These are phyloP conservation scores for Pseudoscleropodium purum DNA, from an alignment of 225 moss, liverwort and hornwort species.

Conservation along the genomic window DNA sequence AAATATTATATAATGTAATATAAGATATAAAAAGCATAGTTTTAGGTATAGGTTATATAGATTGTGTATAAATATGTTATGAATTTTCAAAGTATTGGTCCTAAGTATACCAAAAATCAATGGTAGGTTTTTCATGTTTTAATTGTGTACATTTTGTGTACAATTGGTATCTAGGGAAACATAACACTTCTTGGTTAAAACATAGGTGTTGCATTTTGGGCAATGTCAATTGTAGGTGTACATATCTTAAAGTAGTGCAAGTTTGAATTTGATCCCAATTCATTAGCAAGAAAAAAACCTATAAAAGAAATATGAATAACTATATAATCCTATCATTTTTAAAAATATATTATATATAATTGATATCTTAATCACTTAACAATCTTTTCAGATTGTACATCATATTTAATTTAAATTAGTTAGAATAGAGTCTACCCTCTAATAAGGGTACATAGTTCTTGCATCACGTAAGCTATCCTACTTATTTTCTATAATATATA, in stretches of 20 bases:
- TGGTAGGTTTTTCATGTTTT: background rate
- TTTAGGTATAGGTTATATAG: no score
- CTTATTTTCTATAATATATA: background rate
- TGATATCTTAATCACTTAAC: background rate
- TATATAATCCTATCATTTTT: background rate
- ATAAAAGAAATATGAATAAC: background rate
- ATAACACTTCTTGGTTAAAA: background rate
- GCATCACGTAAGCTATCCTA: rapidly evolving
- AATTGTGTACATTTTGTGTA: background rate
- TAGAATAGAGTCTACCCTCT: background rate
- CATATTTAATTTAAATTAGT: background rate
- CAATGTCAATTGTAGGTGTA: background rate
- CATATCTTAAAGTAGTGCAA: background rate
- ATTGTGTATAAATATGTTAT: no score
- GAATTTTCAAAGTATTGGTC: background rate
- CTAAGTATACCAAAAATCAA: background rate
- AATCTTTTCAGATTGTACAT: background rate
- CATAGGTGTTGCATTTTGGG: background rate
- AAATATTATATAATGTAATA: no score
- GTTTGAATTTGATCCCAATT: background rate
- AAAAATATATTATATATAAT: background rate
- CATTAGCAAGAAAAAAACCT: background rate
- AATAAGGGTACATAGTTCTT: background rate
- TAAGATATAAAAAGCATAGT: no score
- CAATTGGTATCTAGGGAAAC: background rate